Base-by-base conservation (phyloP, 1,284 basidiomycete species). In the Crucibulum cyathiforme region DNA sequence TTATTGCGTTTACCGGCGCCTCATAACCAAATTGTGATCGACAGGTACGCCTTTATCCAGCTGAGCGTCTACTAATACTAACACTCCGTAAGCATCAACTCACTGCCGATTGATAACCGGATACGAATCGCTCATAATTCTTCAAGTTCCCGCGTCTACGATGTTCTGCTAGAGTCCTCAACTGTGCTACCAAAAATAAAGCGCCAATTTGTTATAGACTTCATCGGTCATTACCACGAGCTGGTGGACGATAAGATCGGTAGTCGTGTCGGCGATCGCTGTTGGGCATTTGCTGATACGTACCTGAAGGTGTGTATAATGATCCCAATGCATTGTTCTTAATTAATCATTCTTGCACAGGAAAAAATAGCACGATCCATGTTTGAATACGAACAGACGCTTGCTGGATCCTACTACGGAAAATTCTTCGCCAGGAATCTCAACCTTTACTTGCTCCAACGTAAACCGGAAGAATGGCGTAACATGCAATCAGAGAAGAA, bases 331-430 rank as follows among this genome's bases (percentile, higher is more conserved):
- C 24, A n/a, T n/a, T 39, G 38, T 38, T 63, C 47, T 53, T 34
- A 56, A 51, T 35, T 19, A 48, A 34, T 9, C 57, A 57, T 56
- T n/a, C 15, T 12, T 48, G 12, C 47, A n/a, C 65, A 95, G 92
- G 95, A 97, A 77, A 96, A 96, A 76, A 94, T 98, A 54, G 95
- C 92, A 1, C 86, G 87, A 13, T 91, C 91, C 10, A 78, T 97
- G 9, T 77, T 94, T 34, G 77, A 85, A 1, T 84, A 93, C 58
- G 90, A 95, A 63, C 84, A 86, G 34, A 79, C 80, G 17, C 85
- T 98, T 19, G 85, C 88, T 1, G 88, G 82, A 7, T 94, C 92
- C 1, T 89, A 85, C 69, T 97, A 89, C 67, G 96, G 95, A 41
- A 94, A 93, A 71, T 97, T 89, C 80, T 94, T 98, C 67, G 84